Percentiles rank a stretch among this genome's conserved stretches.
These are phyloP conservation scores for Spergularia marina DNA, from an alignment of 148 eudicot species.

Conservation along the genomic window DNA sequence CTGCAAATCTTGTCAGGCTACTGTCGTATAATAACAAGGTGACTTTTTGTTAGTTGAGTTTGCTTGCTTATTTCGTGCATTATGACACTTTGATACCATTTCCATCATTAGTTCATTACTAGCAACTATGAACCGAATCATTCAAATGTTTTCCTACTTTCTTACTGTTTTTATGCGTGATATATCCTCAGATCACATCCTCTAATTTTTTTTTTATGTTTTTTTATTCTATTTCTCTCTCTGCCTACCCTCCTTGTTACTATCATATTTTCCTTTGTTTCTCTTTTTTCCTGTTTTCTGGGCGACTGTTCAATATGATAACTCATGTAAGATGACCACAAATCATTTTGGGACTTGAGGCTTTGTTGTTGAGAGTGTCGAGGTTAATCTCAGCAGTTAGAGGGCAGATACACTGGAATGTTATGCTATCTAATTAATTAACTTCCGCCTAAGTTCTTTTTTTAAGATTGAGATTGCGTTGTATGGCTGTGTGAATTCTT, in stretches of 20 bases:
- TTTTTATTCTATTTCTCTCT: no score
- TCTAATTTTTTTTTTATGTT: no score
- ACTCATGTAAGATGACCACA: no score
- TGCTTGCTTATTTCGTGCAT: neutral
- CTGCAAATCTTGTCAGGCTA: slow-evolving; percentile 86
- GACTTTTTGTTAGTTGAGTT: neutral
- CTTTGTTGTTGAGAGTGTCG: neutral
- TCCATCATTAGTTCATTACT: neutral
- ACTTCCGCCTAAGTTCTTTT: neutral
- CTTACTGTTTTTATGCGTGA: neutral
- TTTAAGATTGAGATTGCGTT: neutral
- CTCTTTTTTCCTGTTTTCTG: no score
- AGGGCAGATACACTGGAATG: neutral
- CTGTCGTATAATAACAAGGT: slow-evolving; percentile 91
- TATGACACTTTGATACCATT: neutral
- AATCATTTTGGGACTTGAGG: no score
- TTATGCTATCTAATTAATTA: neutral
- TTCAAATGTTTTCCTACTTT: neutral
- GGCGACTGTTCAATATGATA: no score
- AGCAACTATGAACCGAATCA: neutral
- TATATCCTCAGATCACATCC: neutral
- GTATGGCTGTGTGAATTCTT: neutral
- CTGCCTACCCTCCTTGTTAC: no score
- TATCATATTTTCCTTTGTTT: no score
- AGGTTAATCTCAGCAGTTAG: neutral